phyloP scores from a whole-genome alignment of 2,329 filamentous ascomycete species.

The Ophiosphaerella narmari region DNA sequence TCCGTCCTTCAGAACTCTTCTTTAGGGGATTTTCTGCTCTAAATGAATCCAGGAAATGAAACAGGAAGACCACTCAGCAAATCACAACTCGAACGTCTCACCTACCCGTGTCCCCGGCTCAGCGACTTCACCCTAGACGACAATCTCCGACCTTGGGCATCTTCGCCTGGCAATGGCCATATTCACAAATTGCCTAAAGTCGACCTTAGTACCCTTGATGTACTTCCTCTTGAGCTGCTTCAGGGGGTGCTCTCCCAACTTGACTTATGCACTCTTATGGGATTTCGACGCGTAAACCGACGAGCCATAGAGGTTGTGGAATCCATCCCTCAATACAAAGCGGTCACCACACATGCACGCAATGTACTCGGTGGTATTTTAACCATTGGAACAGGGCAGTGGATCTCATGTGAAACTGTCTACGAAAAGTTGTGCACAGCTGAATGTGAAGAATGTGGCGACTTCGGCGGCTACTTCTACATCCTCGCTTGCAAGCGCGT shows the following conservation, averaged over 20 bases:
- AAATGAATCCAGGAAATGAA: not conserved
- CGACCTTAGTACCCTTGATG: constrained; percentile 8
- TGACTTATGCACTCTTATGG: constrained; percentile 41
- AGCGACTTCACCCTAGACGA: constrained; percentile 4
- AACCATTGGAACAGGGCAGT: constrained; percentile 36
- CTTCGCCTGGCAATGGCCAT: constrained; percentile 3
- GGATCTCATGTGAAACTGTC: constrained; percentile 38
- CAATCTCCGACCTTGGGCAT: constrained; percentile 4
- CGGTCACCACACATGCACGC: constrained; percentile 37
- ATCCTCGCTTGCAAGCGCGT: constrained; percentile 47
- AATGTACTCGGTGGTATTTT: constrained; percentile 41
- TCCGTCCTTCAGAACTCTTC: too few species aligned
- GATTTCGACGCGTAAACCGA: constrained; percentile 45
- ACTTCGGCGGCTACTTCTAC: constrained; percentile 48
- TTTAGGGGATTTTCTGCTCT: too few species aligned
- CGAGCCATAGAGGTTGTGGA: constrained; percentile 44
- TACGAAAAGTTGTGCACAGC: constrained; percentile 39
- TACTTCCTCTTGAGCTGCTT: constrained; percentile 13
- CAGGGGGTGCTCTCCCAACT: constrained; percentile 13
- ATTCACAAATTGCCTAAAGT: constrained; percentile 1
- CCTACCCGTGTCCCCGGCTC: constrained; percentile 1
- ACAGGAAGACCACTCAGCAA: not conserved
- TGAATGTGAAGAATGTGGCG: constrained; percentile 43
- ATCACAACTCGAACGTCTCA: constrained; percentile 1
- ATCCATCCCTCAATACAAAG: constrained; percentile 42